Evolutionary conservation across 1,284 basidiomycete genomes (phyloP), one percentile per base, ranked within the genome.

Genomic region (Boletellus deceptivus): DNA sequence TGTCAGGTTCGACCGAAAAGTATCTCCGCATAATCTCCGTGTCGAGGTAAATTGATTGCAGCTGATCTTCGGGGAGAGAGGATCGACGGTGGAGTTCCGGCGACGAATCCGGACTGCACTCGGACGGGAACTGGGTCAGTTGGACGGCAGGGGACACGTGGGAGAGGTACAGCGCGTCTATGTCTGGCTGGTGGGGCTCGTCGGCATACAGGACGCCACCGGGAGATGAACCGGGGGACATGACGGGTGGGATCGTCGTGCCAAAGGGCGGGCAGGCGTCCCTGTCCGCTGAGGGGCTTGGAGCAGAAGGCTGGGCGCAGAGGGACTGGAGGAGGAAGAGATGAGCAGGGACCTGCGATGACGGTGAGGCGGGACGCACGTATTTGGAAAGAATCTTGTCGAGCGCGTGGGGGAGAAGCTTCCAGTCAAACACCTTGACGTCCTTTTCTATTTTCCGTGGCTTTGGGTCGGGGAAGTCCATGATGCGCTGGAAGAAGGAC

Each of bases 381-480:
- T 96, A 97, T 93, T 97, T 97, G 34, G 86, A 84, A 43, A 98
- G 82, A 56, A 98, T 94, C 75, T 97, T 98, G 57, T 91, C 86
- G 52, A 98, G 71, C 0, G 93, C 93, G 53, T 84, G 80, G 6
- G 79, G 80, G 11, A 98, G 77, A 44, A 85, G 75, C 40, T 79
- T 80, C 95, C 95, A 98, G n/a, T 88, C 84, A 65, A 98, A 98
- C 3, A 98, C 93, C 72, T 98, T 98, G 67, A 98, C 81, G 63
- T 97, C 93, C 77, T 98, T 98, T 70, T 98, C 95, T 55, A 98
- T 98, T 69, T 96, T 95, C 47, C 96, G 79, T 6, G 95, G 95
- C 69, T 93, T 94, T 3, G 95, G 95, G 50, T 89, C 84, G 0
- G 92, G 91, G 64, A 97, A 96, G 50, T 90, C 84, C 95, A 98